Percentiles rank a stretch among this genome's conserved stretches.
phyloP scores from a whole-genome alignment of 2,329 filamentous ascomycete genomes.

The Penicillium italicum region DNA sequence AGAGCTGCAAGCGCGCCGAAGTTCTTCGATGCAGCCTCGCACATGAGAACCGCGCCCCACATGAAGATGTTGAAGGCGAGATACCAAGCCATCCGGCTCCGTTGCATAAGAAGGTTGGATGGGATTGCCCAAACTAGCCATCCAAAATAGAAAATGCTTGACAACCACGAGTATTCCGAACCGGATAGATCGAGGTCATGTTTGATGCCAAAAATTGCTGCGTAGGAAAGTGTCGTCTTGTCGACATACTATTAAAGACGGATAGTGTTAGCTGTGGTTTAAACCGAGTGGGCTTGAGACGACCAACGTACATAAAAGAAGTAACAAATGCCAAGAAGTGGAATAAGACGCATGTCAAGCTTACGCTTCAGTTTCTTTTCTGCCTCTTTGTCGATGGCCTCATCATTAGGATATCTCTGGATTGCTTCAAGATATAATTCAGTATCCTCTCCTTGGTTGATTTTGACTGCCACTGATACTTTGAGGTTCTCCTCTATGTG shows the following conservation, averaged over 20 bases:
- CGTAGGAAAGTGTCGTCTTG: not conserved
- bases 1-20: constrained; percentile 30
- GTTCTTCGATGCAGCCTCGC: constrained; percentile 43
- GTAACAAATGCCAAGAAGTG: not conserved
- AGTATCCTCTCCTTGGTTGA: not conserved
- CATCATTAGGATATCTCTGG: not conserved
- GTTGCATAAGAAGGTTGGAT: not conserved
- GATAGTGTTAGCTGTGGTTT: not conserved
- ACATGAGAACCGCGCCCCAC: constrained; percentile 39
- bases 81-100: constrained; percentile 30
- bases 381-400: not conserved
- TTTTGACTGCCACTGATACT: not conserved
- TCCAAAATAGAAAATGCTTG: constrained; percentile 42
- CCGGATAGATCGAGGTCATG: constrained; percentile 23
- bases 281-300: not conserved
- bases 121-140: constrained; percentile 29
- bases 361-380: not conserved
- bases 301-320: constrained; percentile 14
- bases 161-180: constrained; percentile 39
- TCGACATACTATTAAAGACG: not conserved
- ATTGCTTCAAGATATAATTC: not conserved
- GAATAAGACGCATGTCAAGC: not conserved
- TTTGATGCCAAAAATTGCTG: not conserved
- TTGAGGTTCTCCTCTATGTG: not conserved
- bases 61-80: constrained; percentile 43